A percentile compares a stretch with the other conserved stretches of the same genome.
phyloP scores from a whole-genome alignment of 176 grass and related monocot genomes.

The Musa acuminata region DNA sequence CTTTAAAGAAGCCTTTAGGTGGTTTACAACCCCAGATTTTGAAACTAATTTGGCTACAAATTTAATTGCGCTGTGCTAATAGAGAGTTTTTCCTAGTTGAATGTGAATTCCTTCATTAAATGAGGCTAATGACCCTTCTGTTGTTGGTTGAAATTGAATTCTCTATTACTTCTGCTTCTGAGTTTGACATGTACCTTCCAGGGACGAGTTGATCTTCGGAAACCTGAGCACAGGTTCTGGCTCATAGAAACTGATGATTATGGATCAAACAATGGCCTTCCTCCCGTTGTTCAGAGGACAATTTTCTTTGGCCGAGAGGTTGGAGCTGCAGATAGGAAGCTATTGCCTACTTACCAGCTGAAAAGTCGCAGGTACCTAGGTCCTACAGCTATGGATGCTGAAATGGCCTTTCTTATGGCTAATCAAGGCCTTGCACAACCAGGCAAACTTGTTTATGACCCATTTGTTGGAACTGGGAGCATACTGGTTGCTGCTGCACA shows the following conservation, averaged over 20 bases:
- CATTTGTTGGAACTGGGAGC: slow-evolving; percentile 89
- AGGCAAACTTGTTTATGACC: slow-evolving; percentile 83
- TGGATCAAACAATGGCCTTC: slow-evolving; percentile 67
- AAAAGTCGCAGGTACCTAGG: slow-evolving; percentile 90
- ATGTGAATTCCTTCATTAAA: neutral
- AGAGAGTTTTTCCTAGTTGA: neutral
- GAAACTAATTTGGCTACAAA: neutral
- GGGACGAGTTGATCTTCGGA: slow-evolving; percentile 84
- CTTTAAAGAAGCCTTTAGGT: neutral
- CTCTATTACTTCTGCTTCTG: neutral
- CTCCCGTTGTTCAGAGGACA: slow-evolving; percentile 64
- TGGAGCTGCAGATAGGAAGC: slow-evolving; percentile 77
- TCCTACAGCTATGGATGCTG: slow-evolving; percentile 85
- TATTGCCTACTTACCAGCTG: slow-evolving; percentile 77
- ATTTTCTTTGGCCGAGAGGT: slow-evolving; percentile 82
- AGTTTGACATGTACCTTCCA: slow-evolving; percentile 16
- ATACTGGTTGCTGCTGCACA: slow-evolving; percentile 88
- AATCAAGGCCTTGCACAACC: slow-evolving; percentile 61
- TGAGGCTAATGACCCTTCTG: no score
- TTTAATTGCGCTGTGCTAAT: neutral
- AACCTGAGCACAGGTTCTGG: slow-evolving; percentile 70
- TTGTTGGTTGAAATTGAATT: no score
- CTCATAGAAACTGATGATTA: slow-evolving; percentile 94
- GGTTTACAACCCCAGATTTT: neutral
- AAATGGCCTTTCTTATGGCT: slow-evolving; percentile 96